phyloP scores from a whole-genome alignment of 352 stramenopile species.

The Phytopythium vexans region DNA sequence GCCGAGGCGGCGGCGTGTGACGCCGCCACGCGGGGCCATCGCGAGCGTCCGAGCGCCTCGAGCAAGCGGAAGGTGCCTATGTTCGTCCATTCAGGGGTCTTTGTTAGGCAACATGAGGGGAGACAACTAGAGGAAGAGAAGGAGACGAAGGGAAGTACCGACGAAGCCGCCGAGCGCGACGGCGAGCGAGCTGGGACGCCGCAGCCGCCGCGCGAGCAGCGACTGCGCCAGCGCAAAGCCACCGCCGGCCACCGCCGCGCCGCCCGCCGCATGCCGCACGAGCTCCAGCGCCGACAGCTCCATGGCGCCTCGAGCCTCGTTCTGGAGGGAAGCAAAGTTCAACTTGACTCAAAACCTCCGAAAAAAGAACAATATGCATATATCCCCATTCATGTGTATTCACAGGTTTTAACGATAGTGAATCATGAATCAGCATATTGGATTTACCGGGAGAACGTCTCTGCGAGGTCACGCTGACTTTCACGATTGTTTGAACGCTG shows the following conservation, averaged over 20 bases:
- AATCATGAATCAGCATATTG: too few relatives aligned
- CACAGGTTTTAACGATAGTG: too few relatives aligned
- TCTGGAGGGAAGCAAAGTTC: constrained; percentile 3
- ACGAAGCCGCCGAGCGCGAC: constrained; percentile 54
- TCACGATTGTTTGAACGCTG: too few relatives aligned
- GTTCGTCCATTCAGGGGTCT: background rate
- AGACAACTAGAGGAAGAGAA: background rate
- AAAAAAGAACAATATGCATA: too few relatives aligned
- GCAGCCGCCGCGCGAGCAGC: constrained; percentile 35
- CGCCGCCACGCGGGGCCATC: constrained; percentile 11
- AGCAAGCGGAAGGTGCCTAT: constrained; percentile 46
- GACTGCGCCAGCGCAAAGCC: constrained; percentile 29
- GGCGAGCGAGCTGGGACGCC: constrained; percentile 40
- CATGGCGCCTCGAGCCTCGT: background rate
- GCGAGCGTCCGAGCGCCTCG: constrained; percentile 25
- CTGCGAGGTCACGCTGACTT: too few relatives aligned
- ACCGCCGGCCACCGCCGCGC: constrained; percentile 29
- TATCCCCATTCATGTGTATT: too few relatives aligned
- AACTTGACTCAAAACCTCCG: background rate
- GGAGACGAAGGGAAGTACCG: constrained; percentile 13
- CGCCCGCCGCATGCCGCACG: constrained; percentile 32
- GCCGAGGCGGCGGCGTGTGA: constrained; percentile 40
- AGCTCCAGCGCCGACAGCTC: constrained; percentile 22
- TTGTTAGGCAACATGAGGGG: too few relatives aligned
- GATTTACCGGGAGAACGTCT: too few relatives aligned